Evolutionary conservation across 2,329 filamentous ascomycete species (phyloP).

Genomic region (Phialophora chinensis): DNA sequence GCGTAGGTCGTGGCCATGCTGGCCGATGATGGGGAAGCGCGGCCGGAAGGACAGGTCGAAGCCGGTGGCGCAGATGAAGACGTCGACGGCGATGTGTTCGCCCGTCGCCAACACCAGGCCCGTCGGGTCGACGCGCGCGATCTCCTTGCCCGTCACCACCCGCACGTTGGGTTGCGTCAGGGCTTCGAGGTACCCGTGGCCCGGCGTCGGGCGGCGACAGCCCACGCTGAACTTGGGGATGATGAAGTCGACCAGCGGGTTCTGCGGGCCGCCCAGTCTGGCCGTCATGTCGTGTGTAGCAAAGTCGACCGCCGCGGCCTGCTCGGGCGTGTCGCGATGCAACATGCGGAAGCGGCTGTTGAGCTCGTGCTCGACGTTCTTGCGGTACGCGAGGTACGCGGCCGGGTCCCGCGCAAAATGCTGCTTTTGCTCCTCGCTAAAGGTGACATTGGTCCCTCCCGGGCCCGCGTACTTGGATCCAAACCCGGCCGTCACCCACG

Average conservation of each 20-base stretch:
- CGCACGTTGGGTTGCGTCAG: conserved; percentile 53
- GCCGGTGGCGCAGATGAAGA: conserved; percentile 41
- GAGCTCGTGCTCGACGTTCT: conserved; percentile 8
- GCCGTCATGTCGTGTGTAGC: conserved; percentile 56
- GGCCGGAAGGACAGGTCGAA: conserved; percentile 18
- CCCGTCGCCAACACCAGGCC: conserved; percentile 51
- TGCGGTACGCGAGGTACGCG: neutral
- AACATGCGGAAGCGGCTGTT: conserved; percentile 42
- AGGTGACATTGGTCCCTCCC: conserved; percentile 28
- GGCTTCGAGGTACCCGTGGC: conserved; percentile 51
- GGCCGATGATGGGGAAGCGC: conserved; percentile 20
- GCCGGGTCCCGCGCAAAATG: neutral
- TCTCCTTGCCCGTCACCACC: conserved; percentile 45
- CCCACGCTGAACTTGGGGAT: conserved; percentile 8
- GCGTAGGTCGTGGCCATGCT: conserved; percentile 4
- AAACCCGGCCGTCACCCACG: conserved; percentile 38
- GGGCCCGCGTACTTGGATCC: conserved; percentile 20
- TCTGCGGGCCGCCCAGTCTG: neutral
- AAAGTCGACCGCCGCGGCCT: conserved; percentile 58
- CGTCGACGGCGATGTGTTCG: conserved; percentile 47
- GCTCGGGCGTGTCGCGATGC: conserved; percentile 54
- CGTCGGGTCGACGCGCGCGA: conserved; percentile 45
- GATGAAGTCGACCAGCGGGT: neutral
- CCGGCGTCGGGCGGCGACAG: conserved; percentile 43
- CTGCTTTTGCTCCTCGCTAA: conserved; percentile 6